Base-by-base conservation (phyloP, 1,284 basidiomycete genomes). In the Paramarasmius palmivorus region DNA sequence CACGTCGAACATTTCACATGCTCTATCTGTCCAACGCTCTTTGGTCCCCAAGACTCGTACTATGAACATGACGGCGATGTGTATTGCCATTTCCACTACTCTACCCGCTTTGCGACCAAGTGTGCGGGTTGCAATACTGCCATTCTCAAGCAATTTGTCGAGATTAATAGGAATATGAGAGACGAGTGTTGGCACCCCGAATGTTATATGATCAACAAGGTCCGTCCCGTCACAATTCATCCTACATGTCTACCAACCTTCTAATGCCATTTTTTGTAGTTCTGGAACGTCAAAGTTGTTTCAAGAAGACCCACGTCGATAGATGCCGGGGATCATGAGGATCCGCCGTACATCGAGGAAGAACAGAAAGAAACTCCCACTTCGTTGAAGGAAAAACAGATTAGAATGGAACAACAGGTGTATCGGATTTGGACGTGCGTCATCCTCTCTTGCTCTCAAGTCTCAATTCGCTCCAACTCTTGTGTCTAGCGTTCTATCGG, bases 161-260 rank as follows among this genome's bases (percentile, higher is more conserved):
- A 99, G 75, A 98, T 99, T 75, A 99, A 99, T 67, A 84, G 96
- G 59, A 99, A 98, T 73, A 93, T 93, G 80, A 83, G 88, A 55
- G 95, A 99, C 73, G 97, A 99, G 75, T 98, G 97, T 68, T 99
- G 97, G 96, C 96, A 99, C 81, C 96, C 96, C 48, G 96, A 99
- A 73, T 99, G 96, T 72, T 98, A 99, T 73, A 98, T 99, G 95
- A 98, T 99, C 64, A 96, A 98, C 75, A 98, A 97, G 81, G 93
- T 93, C 56, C 53, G 77, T 63, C 14, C 49, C 29, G 50, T 50
- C 23, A 19, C 45, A 39, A 10, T 17, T 46, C 35, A 55, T 25
- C 44, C 19, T 49, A 34, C 19, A 47, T 39, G 57, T 20, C 20
- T 45, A 60, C 53, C 25, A 50, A 35, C 38, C 65, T 20, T 63